Base-by-base conservation (phyloP, 2,329 filamentous ascomycete species). In the Tolypocladium ovalisporum region DNA sequence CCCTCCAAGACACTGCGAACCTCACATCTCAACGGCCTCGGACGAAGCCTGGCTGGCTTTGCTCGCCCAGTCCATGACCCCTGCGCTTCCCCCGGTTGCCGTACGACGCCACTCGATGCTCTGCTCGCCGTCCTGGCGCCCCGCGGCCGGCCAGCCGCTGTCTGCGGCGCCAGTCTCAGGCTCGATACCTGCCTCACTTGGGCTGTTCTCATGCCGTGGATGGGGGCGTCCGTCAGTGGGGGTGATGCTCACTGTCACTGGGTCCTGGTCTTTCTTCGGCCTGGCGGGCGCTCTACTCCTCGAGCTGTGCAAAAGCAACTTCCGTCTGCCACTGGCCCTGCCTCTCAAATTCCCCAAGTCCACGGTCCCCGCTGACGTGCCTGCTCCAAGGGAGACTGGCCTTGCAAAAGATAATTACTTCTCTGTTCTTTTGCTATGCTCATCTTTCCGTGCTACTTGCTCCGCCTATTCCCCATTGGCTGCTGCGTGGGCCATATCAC, bases 1-100 rank as follows among this genome's bases (percentile, higher is more conserved):
- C 52, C 40, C 57, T 55, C 55, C 59, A 60, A 58, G 55, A 61
- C 56, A 53, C 54, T 55, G 58, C 47, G 51, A 62, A 60, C 62
- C 58, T 62, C 59, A 60, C 58, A 62, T 61, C 58, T 61, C 53
- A 62, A 59, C 57, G 58, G 56, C 53, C 53, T 52, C 57, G 53
- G 55, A 55, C 54, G 51, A 56, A 54, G 47, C 24, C 57, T 34
- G 56, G 24, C 58, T 51, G 54, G n/a, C 52, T 34, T 51, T 34
- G 47, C 10, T 34, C 17, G 27, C 29, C 47, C 13, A 34, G 55
- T 29, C 49, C 54, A 37, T 34, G 52, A 22, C 49, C 61, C 59
- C 58, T 58, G 54, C 39, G 53, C 53, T 59, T 53, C 57, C 34
- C 56, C 53, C 47, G 57, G 62, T 63, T 58, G 55, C 56, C 58